These are phyloP conservation scores for Acacia crassicarpa DNA, from an alignment of 306 rosid species.

Conservation along the genomic window DNA sequence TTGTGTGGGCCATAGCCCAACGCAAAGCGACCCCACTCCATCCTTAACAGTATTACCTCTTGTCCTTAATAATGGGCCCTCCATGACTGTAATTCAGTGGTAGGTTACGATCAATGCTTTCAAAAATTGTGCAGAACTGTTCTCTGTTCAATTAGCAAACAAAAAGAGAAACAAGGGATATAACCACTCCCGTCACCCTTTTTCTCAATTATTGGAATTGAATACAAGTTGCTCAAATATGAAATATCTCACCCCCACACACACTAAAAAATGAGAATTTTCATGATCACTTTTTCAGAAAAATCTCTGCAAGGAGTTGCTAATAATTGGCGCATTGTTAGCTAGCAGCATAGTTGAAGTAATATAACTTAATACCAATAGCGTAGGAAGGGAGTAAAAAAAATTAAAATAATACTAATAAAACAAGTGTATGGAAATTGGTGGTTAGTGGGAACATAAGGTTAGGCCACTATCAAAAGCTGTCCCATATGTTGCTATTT, in stretches of 20 bases:
- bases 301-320: neutral
- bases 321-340: neutral
- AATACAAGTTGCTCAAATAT: constrained; percentile 31
- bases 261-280: neutral
- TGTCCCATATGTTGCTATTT: constrained; percentile 38
- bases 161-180: constrained; percentile 26
- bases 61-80: constrained; percentile 48
- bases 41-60: constrained; percentile 38
- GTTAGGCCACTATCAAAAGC: constrained; percentile 49
- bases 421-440: neutral
- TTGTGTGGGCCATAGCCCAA: constrained; percentile 57
- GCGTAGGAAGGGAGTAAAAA: neutral
- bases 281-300: neutral
- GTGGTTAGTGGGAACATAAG: constrained; percentile 40
- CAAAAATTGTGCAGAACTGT: constrained; percentile 25
- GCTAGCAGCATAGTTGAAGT: neutral
- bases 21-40: constrained; percentile 38
- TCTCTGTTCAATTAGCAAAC: constrained; percentile 35
- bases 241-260: neutral
- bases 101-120: constrained; percentile 36
- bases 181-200: neutral
- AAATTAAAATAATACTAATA: neutral
- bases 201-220: constrained; percentile 32
- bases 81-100: constrained; percentile 31
- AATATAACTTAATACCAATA: constrained; percentile 3